Conservation (phyloP, 2,329 filamentous ascomycete genomes). For the Aspergillus puulaauensis region DNA sequence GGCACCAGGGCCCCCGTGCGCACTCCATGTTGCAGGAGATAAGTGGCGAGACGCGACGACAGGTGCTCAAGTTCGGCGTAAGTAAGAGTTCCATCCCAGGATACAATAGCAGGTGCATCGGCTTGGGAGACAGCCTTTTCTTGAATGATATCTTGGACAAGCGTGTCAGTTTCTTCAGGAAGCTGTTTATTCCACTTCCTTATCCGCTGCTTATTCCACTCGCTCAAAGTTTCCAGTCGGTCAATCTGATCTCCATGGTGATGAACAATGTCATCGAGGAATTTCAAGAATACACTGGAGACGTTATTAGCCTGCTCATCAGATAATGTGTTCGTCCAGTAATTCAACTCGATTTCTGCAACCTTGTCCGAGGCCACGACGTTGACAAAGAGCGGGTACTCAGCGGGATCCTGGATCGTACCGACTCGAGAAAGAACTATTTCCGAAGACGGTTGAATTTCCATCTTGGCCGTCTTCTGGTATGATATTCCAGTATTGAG, state of each 20-base stretch:
- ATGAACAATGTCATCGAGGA: slow-evolving; percentile 39
- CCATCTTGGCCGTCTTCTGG: slow-evolving; percentile 39
- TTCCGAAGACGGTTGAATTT: slow-evolving; percentile 20
- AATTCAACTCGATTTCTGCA: slow-evolving; percentile 40
- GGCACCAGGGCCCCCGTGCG: slow-evolving; percentile 27
- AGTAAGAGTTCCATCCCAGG: slow-evolving; percentile 34
- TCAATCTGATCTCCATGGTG: slow-evolving; percentile 32
- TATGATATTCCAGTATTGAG: slow-evolving; percentile 53
- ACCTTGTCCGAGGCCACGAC: slow-evolving; percentile 47
- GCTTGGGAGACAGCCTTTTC: slow-evolving; percentile 24
- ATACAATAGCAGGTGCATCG: slow-evolving; percentile 27
- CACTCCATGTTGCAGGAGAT: slow-evolving; percentile 31
- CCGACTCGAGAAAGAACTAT: slow-evolving; percentile 41
- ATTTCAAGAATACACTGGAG: slow-evolving; percentile 37
- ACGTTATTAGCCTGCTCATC: slow-evolving; percentile 40
- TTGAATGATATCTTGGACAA: slow-evolving; percentile 29
- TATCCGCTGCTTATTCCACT: slow-evolving; percentile 31
- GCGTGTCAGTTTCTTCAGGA: slow-evolving; percentile 23
- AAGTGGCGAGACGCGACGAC: slow-evolving; percentile 32
- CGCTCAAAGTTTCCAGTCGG: slow-evolving; percentile 40
- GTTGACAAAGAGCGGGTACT: slow-evolving; percentile 50
- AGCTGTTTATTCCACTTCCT: slow-evolving; percentile 29
- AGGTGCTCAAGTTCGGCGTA: slow-evolving; percentile 34
- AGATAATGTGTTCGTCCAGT: slow-evolving; percentile 43
- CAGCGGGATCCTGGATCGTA: slow-evolving; percentile 49